phyloP scores from a whole-genome alignment of 768 basidiomycete genomes.

The Hericium coralloides region DNA sequence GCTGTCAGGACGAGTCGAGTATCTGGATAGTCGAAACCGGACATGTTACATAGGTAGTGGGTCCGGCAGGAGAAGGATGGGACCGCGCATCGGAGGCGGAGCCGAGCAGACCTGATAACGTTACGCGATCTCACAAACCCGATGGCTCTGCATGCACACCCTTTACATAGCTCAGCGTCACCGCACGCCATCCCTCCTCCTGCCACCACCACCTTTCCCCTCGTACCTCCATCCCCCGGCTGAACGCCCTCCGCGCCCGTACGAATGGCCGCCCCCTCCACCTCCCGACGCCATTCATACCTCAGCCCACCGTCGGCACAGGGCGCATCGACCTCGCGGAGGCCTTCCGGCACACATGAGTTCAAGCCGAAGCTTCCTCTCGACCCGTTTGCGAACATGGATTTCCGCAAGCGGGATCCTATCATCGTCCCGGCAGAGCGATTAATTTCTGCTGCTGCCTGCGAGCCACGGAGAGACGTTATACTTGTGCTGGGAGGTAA shows the following conservation, averaged over 20 bases:
- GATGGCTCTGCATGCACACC: not conserved
- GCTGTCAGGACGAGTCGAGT: too few species aligned
- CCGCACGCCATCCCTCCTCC: not conserved
- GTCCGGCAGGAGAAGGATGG: too few species aligned
- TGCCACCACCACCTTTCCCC: not conserved
- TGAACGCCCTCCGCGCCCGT: not conserved
- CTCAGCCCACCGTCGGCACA: not conserved
- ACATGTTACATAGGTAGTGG: too few species aligned
- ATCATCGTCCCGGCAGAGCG: slow-evolving; percentile 20
- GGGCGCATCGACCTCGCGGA: not conserved
- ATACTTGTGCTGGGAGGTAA: slow-evolving; percentile 30
- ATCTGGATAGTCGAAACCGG: too few species aligned
- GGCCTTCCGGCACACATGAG: slow-evolving; percentile 10
- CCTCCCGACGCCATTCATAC: not conserved
- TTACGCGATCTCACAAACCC: not conserved
- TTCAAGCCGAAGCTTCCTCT: slow-evolving; percentile 26
- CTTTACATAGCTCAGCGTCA: not conserved
- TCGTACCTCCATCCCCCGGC: not conserved
- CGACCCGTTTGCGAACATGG: slow-evolving; percentile 24
- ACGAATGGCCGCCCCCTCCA: not conserved
- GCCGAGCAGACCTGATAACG: too few species aligned
- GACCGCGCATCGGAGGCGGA: too few species aligned
- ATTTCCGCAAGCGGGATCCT: slow-evolving; percentile 18
- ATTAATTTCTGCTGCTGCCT: slow-evolving; percentile 13
- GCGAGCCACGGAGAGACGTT: slow-evolving; percentile 22